phyloP scores from a whole-genome alignment of 2,329 filamentous ascomycete species.

The Alternaria gaisen region DNA sequence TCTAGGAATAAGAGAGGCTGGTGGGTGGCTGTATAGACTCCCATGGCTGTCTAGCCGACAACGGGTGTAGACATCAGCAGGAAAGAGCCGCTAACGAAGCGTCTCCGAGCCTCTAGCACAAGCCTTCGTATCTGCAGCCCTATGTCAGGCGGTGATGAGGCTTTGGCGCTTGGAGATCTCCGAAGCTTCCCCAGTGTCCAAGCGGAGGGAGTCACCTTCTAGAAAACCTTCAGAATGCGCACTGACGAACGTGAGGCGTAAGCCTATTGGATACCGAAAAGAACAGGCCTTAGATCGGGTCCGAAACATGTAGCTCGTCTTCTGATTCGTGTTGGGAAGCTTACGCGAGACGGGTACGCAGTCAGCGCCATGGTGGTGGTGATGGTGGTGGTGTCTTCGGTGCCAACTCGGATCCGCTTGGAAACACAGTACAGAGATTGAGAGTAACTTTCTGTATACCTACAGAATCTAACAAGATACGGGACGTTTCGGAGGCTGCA shows the following conservation, averaged over 20 bases:
- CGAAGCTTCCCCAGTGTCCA: neutral
- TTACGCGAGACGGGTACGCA: slow-evolving; percentile 4
- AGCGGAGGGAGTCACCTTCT: slow-evolving; percentile 2
- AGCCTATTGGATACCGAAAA: neutral
- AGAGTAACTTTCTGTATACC: neutral
- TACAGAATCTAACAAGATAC: neutral
- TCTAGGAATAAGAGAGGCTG: neutral
- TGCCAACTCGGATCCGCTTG: slow-evolving; percentile 4
- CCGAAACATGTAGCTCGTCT: neutral
- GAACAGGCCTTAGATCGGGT: neutral
- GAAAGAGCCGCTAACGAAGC: neutral
- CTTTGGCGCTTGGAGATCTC: neutral
- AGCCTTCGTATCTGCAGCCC: slow-evolving; percentile 1
- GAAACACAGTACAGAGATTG: neutral
- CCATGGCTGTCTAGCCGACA: neutral
- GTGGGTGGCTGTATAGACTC: neutral
- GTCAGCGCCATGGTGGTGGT: neutral
- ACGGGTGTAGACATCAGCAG: neutral
- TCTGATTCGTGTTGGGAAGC: neutral
- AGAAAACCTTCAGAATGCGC: slow-evolving; percentile 3
- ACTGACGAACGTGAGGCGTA: neutral
- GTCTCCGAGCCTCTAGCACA: neutral
- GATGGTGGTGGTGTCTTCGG: neutral
- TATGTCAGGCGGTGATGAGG: slow-evolving; percentile 4
- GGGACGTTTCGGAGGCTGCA: neutral